A percentile compares a stretch with the other conserved stretches of the same genome.
Conservation (phyloP, 176 grass and related monocot species). For the Cymbopogon citratus region DNA sequence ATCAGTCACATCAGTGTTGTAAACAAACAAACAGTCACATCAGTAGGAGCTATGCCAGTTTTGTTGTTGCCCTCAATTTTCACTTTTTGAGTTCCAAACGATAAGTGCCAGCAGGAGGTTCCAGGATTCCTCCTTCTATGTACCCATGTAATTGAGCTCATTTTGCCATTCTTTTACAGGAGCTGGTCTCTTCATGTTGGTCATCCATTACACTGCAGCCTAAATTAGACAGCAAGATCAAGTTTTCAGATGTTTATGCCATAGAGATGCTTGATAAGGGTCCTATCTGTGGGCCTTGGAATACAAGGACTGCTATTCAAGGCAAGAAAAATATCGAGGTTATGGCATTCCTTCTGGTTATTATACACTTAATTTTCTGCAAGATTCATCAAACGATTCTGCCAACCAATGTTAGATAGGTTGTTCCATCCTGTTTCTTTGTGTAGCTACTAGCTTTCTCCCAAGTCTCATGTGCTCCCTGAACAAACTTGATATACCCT, state of each 20-base stretch:
- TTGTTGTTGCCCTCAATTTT: not conserved
- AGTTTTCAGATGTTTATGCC: slow-evolving; percentile 76
- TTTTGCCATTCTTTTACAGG: slow-evolving; percentile 32
- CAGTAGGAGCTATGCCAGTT: not conserved
- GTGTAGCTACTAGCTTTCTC: not conserved
- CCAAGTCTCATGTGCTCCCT: not conserved
- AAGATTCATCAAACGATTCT: not conserved
- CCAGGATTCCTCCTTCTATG: not conserved
- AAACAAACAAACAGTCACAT: not conserved
- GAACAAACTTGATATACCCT: not conserved
- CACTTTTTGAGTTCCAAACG: slow-evolving; percentile 10
- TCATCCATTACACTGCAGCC: slow-evolving; percentile 40
- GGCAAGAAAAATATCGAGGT: slow-evolving; percentile 57
- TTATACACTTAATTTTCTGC: slow-evolving; percentile 29
- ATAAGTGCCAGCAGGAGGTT: not conserved
- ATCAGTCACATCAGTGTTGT: no score
- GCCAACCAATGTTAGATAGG: not conserved
- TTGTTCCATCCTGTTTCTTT: not conserved
- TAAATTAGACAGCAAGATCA: slow-evolving; percentile 46
- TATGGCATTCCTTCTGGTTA: slow-evolving; percentile 33
- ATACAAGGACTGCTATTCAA: slow-evolving; percentile 30
- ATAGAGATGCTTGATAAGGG: slow-evolving; percentile 67
- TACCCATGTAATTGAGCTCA: not conserved
- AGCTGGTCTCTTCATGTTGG: slow-evolving; percentile 40
- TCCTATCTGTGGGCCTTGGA: slow-evolving; percentile 45